Evolutionary conservation across 148 eudicot species (phyloP), one percentile per base, ranked within the genome.

Genomic region (Salicornia ramosissima): DNA sequence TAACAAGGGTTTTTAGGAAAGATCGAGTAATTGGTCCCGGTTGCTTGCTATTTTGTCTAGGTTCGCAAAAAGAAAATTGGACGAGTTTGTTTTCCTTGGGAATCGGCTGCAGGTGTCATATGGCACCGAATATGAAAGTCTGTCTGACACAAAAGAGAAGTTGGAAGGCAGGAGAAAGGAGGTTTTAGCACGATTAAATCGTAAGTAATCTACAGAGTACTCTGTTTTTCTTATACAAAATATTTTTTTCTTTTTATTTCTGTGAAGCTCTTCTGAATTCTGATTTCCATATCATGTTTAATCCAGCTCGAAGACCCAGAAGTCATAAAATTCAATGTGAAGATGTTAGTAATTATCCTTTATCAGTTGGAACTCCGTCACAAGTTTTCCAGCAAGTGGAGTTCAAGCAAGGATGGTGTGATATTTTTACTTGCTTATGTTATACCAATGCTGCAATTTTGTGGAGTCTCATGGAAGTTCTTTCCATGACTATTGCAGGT

Each of bases 41-140:
- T 72, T 33, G 14, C 69, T 71, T 46, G 49, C 19, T 68, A 64
- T 33, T 15, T 10, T 58, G 2, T 63, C 21, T 83, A 89, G 97
- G 84, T 87, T 92, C 74, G 94, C 97, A 7, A 92, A 92, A 78
- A 85, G 93, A 81, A 93, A 93, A 75, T 77, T 88, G 79, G 96
- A 92, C 62, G 89, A 88, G 66, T 84, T 78, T 65, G 90, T 86
- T 76, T 93, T 90, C 79, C 85, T 90, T 57, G 96, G 92, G 76
- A 93, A 93, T 75, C 83, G 81, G 67, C 78, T 90, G 73, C 91
- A 86, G 80, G 90, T 93, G 43, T 83, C 94, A 8, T 92, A 93
- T 81, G 98, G 92, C 24, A 82, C 92, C 55, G 84, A 88, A 24
- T 90, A 75, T 50, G 95, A 93, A 77, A 90, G 81, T 80, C 79